phyloP scores from a whole-genome alignment of 1,284 basidiomycete genomes.

The Pholiota adiposa region DNA sequence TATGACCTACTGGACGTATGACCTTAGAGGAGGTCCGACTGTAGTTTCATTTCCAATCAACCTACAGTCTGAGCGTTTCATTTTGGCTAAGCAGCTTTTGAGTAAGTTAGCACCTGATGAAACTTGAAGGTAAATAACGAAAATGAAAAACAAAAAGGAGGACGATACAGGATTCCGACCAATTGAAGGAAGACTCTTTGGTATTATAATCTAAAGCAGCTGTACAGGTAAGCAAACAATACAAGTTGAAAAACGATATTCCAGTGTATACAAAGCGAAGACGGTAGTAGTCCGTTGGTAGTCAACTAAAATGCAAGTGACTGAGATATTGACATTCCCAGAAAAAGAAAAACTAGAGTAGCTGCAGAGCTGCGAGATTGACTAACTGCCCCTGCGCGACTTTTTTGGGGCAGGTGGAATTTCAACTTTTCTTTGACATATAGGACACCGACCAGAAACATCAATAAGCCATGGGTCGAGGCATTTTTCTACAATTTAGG shows the following conservation, averaged over 20 bases:
- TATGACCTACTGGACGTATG: too few species aligned
- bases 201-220: background rate
- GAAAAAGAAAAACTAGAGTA: background rate
- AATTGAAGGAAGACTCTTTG: background rate
- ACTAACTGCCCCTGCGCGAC: constrained; percentile 20
- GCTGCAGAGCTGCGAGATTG: background rate
- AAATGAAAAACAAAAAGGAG: too few species aligned
- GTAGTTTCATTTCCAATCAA: background rate
- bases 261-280: background rate
- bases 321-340: background rate
- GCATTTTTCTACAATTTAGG: constrained; percentile 77
- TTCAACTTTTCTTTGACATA: constrained; percentile 69
- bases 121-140: too few species aligned
- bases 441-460: constrained; percentile 79
- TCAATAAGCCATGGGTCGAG: constrained; percentile 79
- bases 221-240: background rate
- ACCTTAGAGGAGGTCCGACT: too few species aligned
- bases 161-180: too few species aligned
- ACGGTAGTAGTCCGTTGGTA: background rate
- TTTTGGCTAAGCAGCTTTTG: too few species aligned
- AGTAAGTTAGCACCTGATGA: too few species aligned
- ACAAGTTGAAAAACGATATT: background rate
- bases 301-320: background rate
- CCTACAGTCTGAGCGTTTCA: too few species aligned
- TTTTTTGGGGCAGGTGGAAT: constrained; percentile 39